phyloP scores from a whole-genome alignment of 129 eudicot genomes.

The Helianthus annuus region HanXRQr2.0-SUNRISE NC_035445.2:153202573-153203072 shows the following conservation, averaged over 20 bases:
- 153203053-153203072: too few relatives aligned
- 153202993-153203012: too few relatives aligned
- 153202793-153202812: not conserved
- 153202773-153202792: not conserved
- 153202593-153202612: slow-evolving; percentile 51
- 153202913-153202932: not conserved
- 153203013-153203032: too few relatives aligned
- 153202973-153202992: too few relatives aligned
- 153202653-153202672: slow-evolving; percentile 70
- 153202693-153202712: slow-evolving; percentile 69
- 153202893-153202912: not conserved
- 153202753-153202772: not conserved
- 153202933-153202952: too few relatives aligned
- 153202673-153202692: slow-evolving; percentile 99
- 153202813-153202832: not conserved
- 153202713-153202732: slow-evolving; percentile 2
- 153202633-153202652: slow-evolving; percentile 74
- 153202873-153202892: not conserved
- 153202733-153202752: not conserved
- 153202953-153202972: too few relatives aligned
- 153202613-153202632: slow-evolving; percentile 82
- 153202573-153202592: slow-evolving; percentile 52
- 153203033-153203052: too few relatives aligned
- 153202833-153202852: not conserved
- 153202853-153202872: not conserved